Percentiles rank a stretch among this genome's conserved stretches.
Evolutionary conservation across 805 yeast genomes (phyloP).

Genomic region (Barnettozyma pratensis): DNA sequence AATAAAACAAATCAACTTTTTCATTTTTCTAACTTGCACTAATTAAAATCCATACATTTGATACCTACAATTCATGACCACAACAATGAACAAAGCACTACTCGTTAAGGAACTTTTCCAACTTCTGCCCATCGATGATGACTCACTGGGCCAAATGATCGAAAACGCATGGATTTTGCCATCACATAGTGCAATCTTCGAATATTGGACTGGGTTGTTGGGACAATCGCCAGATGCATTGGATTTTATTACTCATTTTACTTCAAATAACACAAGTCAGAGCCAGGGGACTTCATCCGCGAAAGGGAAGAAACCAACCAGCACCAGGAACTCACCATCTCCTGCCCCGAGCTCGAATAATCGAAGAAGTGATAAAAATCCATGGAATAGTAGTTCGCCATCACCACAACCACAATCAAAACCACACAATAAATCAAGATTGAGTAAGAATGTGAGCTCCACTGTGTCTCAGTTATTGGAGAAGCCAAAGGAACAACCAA

Average conservation of each 20-base stretch:
- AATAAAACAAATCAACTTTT: too few species aligned
- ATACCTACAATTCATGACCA: background rate
- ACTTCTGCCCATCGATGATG: slow-evolving; percentile 55
- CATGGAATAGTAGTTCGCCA: slow-evolving; percentile 13
- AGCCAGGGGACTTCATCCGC: background rate
- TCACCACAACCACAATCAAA: slow-evolving; percentile 2
- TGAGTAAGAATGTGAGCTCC: slow-evolving; percentile 21
- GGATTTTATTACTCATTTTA: slow-evolving; percentile 41
- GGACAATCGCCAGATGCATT: slow-evolving; percentile 54
- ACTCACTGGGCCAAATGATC: slow-evolving; percentile 48
- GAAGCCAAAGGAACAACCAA: slow-evolving; percentile 28
- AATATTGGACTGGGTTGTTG: slow-evolving; percentile 48
- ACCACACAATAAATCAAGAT: slow-evolving; percentile 9
- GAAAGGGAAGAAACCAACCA: background rate
- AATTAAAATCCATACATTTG: too few species aligned
- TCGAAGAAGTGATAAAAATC: slow-evolving; percentile 1
- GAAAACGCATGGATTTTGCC: slow-evolving; percentile 45
- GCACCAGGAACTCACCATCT: slow-evolving; percentile 1
- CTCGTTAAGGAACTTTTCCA: slow-evolving; percentile 19
- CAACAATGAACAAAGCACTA: slow-evolving; percentile 1
- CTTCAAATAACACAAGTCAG: slow-evolving; percentile 16
- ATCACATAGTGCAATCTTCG: slow-evolving; percentile 41
- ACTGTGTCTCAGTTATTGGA: slow-evolving; percentile 44
- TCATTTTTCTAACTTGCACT: background rate
- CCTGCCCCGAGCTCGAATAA: too few species aligned